phyloP scores from a whole-genome alignment of 257 asterid genomes.

The Penstemon newberryi region DNA sequence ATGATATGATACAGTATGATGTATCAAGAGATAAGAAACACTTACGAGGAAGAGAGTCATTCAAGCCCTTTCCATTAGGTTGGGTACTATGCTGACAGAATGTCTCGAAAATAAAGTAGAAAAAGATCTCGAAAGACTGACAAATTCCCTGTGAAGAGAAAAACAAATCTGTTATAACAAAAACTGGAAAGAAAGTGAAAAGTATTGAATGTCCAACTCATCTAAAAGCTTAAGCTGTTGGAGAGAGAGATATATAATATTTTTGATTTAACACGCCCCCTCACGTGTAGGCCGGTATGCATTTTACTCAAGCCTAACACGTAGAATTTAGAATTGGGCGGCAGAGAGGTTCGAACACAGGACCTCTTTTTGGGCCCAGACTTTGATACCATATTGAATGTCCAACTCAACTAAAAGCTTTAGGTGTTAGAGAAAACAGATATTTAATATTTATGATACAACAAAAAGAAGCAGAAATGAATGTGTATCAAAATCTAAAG shows the following conservation, averaged over 20 bases:
- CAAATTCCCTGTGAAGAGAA: conserved; percentile 71
- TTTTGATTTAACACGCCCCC: too few relatives aligned
- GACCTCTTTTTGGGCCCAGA: too few relatives aligned
- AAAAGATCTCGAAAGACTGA: conserved; percentile 91
- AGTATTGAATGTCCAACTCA: background rate
- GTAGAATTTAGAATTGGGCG: too few relatives aligned
- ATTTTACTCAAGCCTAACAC: too few relatives aligned
- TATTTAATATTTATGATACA: too few relatives aligned
- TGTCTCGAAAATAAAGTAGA: conserved; percentile 77
- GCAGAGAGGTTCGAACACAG: too few relatives aligned
- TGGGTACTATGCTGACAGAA: conserved; percentile 61
- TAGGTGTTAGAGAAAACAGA: too few relatives aligned
- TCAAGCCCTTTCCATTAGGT: conserved; percentile 60
- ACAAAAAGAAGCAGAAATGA: background rate
- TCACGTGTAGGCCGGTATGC: too few relatives aligned
- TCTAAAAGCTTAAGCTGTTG: too few relatives aligned
- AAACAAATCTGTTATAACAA: conserved; percentile 19
- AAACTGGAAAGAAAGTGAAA: conserved; percentile 8
- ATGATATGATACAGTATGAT: conserved; percentile 10
- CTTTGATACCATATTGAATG: too few relatives aligned
- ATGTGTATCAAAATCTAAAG: conserved; percentile 13
- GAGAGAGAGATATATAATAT: background rate
- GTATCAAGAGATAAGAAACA: conserved; percentile 28
- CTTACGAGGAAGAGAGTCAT: conserved; percentile 72
- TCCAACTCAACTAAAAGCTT: too few relatives aligned